These are phyloP conservation scores for Cavenderia fasciculata DNA, from an alignment of 78 protist species.

Conservation along the genomic window DNA sequence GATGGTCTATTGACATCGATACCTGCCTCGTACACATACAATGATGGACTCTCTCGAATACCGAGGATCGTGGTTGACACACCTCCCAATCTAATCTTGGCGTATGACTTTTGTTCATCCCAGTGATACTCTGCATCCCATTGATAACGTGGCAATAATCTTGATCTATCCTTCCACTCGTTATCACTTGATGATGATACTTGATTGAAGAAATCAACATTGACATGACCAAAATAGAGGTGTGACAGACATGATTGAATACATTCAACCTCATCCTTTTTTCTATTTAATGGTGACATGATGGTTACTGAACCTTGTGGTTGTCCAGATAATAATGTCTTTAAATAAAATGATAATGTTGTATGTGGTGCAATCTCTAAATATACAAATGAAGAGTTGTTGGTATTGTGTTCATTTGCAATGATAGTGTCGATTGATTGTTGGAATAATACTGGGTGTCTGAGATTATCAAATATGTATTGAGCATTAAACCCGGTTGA, in stretches of 20 bases:
- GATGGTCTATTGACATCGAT: background rate
- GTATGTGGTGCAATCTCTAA: slow-evolving; percentile 70
- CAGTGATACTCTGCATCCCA: slow-evolving; percentile 6
- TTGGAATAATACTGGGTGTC: background rate
- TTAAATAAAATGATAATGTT: slow-evolving; percentile 12
- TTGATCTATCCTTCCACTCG: background rate
- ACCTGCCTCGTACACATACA: background rate
- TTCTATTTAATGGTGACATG: slow-evolving; percentile 6
- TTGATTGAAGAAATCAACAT: background rate
- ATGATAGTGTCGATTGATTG: background rate
- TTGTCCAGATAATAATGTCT: too few relatives aligned
- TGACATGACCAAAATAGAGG: background rate
- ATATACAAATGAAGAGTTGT: background rate
- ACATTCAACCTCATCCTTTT: background rate
- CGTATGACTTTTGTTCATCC: background rate
- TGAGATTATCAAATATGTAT: background rate
- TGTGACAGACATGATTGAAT: background rate
- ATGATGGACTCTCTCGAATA: background rate
- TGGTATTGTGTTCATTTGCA: background rate
- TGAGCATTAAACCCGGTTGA: background rate
- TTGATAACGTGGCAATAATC: slow-evolving; percentile 13
- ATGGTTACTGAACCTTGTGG: background rate
- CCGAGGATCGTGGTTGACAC: background rate
- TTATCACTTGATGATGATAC: background rate
- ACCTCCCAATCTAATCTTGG: background rate